Evolutionary conservation across 208 protist species (phyloP), one percentile per base, ranked within the genome.

Genomic region (Angomonas ambiguus): DNA sequence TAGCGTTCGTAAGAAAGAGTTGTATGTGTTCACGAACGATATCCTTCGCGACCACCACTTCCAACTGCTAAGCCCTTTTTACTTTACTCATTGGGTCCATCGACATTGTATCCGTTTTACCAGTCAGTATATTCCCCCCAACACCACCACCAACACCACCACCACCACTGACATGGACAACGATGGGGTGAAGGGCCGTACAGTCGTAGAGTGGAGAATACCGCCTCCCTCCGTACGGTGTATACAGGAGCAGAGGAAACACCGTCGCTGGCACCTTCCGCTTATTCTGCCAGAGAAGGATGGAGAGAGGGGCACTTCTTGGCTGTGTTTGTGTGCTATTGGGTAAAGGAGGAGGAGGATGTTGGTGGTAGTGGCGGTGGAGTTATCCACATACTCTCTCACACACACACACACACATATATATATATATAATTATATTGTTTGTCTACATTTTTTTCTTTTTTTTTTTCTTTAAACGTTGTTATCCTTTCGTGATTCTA

Each of bases 11-110:
- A 8, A 8, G 16, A 45, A 16, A 45, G 16, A 76, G 33, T 80
- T 72, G 25, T 77, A 73, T 67, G 70, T 94, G 38, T 65, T 92
- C 22, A 88, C 85, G 1, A 94, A 94, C 59, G 88, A 94, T 56
- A 81, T 84, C 58, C 90, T 94, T 83, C 85, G 88, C 16, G 88
- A 94, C 60, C 88, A 94, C 62, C 83, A 91, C 66, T 94, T 94
- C 60, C 60, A 67, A 27, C 63, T 92, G 31, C 73, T 94, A 35
- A 90, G 84, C 65, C 82, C 69, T 1, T 85, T 84, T 33, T 92
- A 79, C 38, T 95, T 95, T 59, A 32, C 91, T 27, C 82, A 83
- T 18, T 94, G 88, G 88, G 80, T 84, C 11, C 84, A 92, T 63
- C 72, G 85, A 0, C 85, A 90, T 71, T 85, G 82, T 42, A 86